Evolutionary conservation across 805 yeast genomes (phyloP).

Genomic region (Starmerella potacharoeniae): DNA sequence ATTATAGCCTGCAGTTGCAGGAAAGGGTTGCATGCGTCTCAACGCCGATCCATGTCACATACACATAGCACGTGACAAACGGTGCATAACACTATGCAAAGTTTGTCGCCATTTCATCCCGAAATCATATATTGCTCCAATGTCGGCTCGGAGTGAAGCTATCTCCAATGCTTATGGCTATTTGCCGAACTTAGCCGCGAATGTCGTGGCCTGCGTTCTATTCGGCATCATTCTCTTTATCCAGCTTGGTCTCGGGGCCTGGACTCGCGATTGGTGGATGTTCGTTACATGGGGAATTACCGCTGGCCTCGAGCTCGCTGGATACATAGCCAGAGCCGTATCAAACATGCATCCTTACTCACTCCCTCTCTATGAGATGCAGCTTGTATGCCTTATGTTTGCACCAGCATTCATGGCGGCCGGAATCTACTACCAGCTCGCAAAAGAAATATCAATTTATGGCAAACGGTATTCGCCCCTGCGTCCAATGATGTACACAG

Average conservation of each 20-base stretch:
- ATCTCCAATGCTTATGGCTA: slow-evolving; percentile 15
- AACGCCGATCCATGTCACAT: not conserved
- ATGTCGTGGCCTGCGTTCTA: slow-evolving; percentile 43
- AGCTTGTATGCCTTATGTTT: slow-evolving; percentile 56
- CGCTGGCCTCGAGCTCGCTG: slow-evolving; percentile 50
- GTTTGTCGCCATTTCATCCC: not conserved
- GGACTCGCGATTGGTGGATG: slow-evolving; percentile 54
- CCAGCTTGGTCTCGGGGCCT: slow-evolving; percentile 37
- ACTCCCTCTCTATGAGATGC: slow-evolving; percentile 42
- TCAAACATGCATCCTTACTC: slow-evolving; percentile 29
- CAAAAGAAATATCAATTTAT: slow-evolving; percentile 52
- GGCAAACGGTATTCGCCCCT: slow-evolving; percentile 42
- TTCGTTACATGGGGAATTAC: slow-evolving; percentile 48
- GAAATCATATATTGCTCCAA: not conserved
- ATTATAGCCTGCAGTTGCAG: not conserved
- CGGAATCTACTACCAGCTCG: slow-evolving; percentile 62
- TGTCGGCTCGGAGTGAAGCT: not conserved
- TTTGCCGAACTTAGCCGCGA: slow-evolving; percentile 46
- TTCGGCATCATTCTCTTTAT: slow-evolving; percentile 38
- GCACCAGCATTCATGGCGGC: slow-evolving; percentile 82
- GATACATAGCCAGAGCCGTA: slow-evolving; percentile 53
- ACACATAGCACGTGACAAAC: not conserved
- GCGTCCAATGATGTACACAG: slow-evolving; percentile 50
- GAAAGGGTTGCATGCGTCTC: not conserved
- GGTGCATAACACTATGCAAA: not conserved